Percentiles rank a stretch among this genome's conserved stretches.
phyloP scores from a whole-genome alignment of 345 rosid species.

The Arabidopsis arenosa region DNA sequence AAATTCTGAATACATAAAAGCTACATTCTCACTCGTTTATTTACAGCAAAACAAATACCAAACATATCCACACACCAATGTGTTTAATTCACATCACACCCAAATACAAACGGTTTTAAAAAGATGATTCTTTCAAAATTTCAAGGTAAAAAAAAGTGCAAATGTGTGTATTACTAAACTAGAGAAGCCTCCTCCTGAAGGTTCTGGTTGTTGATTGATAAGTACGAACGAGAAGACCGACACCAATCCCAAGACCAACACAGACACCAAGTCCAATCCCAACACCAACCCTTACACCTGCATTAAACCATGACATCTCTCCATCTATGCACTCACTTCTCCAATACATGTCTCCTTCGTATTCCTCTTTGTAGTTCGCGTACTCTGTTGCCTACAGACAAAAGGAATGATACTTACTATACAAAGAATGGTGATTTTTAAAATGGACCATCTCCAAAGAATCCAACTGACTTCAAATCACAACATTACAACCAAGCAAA shows the following conservation, averaged over 20 bases:
- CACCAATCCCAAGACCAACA: constrained; percentile 81
- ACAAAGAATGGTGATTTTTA: not conserved
- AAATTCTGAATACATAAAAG: not conserved
- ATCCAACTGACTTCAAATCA: not conserved
- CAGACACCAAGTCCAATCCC: constrained; percentile 92
- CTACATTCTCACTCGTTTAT: constrained; percentile 18
- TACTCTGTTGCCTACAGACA: constrained; percentile 51
- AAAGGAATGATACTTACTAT: not conserved
- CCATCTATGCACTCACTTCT: constrained; percentile 65
- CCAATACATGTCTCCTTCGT: constrained; percentile 44
- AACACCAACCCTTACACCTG: constrained; percentile 94
- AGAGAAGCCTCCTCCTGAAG: constrained; percentile 72
- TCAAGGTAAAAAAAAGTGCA: not conserved
- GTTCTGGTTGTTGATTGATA: constrained; percentile 77
- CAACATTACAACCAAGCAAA: constrained; percentile 8
- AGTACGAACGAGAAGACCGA: constrained; percentile 76
- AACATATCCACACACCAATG: constrained; percentile 16
- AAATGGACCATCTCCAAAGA: not conserved
- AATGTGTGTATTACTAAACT: constrained; percentile 5
- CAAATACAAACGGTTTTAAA: not conserved
- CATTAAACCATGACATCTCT: constrained; percentile 90
- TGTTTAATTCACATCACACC: constrained; percentile 28
- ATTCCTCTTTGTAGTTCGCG: constrained; percentile 50
- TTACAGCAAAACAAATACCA: constrained; percentile 18
- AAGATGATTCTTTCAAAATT: constrained; percentile 34